Evolutionary conservation across 768 basidiomycete genomes (phyloP).

Genomic region (Podaxis sp.): DNA sequence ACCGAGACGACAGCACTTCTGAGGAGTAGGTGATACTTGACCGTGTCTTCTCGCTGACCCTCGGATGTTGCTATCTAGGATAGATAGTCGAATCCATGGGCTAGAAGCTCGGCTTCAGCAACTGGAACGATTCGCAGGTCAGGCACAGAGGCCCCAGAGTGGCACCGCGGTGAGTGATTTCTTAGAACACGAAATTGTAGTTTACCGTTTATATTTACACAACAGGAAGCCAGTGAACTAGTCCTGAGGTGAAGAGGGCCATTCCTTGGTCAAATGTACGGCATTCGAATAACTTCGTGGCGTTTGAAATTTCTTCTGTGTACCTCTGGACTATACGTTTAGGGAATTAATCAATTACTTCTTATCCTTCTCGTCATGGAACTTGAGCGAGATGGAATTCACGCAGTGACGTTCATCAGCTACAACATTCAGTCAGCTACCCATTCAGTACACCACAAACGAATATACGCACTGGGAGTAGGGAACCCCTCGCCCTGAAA

Average conservation of each 20-base stretch:
- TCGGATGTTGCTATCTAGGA: neutral
- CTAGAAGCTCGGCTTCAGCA: neutral
- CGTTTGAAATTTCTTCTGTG: neutral
- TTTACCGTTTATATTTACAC: too few species aligned
- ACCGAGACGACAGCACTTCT: neutral
- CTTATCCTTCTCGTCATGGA: conserved; percentile 48
- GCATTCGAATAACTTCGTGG: too few species aligned
- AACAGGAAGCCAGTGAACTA: too few species aligned
- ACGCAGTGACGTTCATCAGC: conserved; percentile 88
- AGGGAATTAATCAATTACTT: neutral
- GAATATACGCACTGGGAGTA: conserved; percentile 58
- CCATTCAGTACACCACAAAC: neutral
- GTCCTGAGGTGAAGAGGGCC: too few species aligned
- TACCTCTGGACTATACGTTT: neutral
- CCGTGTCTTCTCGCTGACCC: neutral
- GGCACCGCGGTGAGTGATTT: too few species aligned
- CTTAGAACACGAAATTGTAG: too few species aligned
- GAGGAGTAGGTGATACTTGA: neutral
- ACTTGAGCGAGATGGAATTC: conserved; percentile 85
- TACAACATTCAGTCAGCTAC: conserved; percentile 21
- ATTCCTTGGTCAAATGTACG: too few species aligned
- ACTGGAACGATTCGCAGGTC: neutral
- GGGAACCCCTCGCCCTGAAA: conserved; percentile 89
- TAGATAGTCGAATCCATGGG: too few species aligned
- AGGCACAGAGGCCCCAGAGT: neutral